These are phyloP conservation scores for Boletus tomentosulus DNA, from an alignment of 768 basidiomycete genomes.

Conservation along the genomic window DNA sequence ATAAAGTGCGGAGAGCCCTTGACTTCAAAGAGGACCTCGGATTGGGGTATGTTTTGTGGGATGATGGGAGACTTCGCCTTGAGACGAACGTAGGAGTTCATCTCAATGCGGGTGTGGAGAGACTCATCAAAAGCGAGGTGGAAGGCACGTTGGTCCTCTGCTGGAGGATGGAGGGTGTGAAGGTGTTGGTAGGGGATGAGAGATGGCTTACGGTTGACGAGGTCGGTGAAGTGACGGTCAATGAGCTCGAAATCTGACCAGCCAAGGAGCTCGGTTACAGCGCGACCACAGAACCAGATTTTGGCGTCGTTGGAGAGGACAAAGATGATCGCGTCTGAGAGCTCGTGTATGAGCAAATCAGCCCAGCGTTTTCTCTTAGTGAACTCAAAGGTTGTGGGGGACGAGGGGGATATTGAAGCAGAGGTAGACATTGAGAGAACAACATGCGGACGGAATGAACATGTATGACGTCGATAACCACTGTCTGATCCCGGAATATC, in stretches of 20 bases:
- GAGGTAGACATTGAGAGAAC: slow-evolving; percentile 15
- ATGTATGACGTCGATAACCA: slow-evolving; percentile 24
- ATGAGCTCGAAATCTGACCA: slow-evolving; percentile 74
- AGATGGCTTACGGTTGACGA: slow-evolving; percentile 55
- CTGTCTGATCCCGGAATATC: background rate
- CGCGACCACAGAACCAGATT: slow-evolving; percentile 66
- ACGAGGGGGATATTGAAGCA: slow-evolving; percentile 6
- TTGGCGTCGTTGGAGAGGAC: slow-evolving; percentile 60
- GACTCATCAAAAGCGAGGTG: slow-evolving; percentile 50
- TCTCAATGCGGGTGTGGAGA: slow-evolving; percentile 44
- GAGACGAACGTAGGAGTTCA: slow-evolving; percentile 59
- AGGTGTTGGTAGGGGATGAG: background rate
- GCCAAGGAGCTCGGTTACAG: slow-evolving; percentile 68
- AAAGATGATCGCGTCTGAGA: slow-evolving; percentile 68
- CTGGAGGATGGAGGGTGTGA: slow-evolving; percentile 32
- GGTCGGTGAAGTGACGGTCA: slow-evolving; percentile 59
- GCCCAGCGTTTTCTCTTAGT: slow-evolving; percentile 86
- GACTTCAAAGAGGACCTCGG: slow-evolving; percentile 66
- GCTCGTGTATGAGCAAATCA: slow-evolving; percentile 71
- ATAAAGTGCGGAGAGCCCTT: slow-evolving; percentile 58
- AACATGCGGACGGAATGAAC: background rate
- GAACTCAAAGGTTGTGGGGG: slow-evolving; percentile 60
- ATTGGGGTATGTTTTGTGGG: slow-evolving; percentile 25
- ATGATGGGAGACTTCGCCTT: slow-evolving; percentile 41
- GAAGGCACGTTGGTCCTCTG: slow-evolving; percentile 51